Base-by-base conservation (phyloP, 352 stramenopile genomes). In the Pythium graminicola region DNA sequence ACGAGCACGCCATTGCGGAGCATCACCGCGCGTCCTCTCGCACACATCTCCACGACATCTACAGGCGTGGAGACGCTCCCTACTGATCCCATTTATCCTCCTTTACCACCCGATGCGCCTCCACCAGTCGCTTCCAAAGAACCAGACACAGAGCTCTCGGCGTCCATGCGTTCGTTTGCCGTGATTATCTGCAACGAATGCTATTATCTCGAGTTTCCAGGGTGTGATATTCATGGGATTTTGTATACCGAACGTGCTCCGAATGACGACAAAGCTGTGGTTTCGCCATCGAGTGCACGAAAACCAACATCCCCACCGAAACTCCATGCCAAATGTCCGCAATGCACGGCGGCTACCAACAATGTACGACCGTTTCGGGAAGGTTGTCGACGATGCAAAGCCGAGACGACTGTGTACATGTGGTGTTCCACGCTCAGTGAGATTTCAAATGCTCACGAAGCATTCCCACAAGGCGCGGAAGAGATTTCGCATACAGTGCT, bases 191-290 rank as follows among this genome's bases (percentile, higher is more conserved):
- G 85, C 64, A 71, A 67, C 60, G 63, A 78, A 24, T 95, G 85
- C 43, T 69, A 81, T n/a, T 95, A 91, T 56, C 59, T 95, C 17
- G 85, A 95, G 61, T 95, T 95, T 50, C 85, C 85, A 0, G 85
- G 85, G 33, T 95, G 85, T 50, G 82, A 95, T 49, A 74, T 92
- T 7, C 85, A 95, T 45, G 81, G 83, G 42, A 66, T 88, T 1
- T 54, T 95, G 26, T 95, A 93, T 52, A 90, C 82, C 6, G 68
- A 95, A 31, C 67, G 66, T 38, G 48, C 86, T n/a, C 28, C 52
- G 6, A 35, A 29, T 10, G 44, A 59, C n/a, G 46, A 54, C 29
- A 45, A 52, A 13, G 50, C 48, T 19, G 41, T 17, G 2, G 27
- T 26, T 4, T 47, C 40, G 3, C 40, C 38, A 6, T 17, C 27